Evolutionary conservation across 805 yeast genomes (phyloP), one percentile per base, ranked within the genome.

Genomic region (Ascoidea tarda): DNA sequence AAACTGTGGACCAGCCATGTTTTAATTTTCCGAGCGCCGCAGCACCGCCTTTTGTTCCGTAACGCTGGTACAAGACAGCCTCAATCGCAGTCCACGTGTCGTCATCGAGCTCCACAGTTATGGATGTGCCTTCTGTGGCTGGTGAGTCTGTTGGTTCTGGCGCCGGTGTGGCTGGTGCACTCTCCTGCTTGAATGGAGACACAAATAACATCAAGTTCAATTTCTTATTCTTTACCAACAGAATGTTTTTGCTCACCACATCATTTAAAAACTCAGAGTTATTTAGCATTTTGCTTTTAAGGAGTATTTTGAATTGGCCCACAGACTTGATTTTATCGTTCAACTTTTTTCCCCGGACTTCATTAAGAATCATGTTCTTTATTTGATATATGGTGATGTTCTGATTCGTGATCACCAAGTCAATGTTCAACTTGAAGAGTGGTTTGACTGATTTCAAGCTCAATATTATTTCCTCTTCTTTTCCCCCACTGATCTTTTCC

Each of bases 131-230:
- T n/a, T 47, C 6, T 14, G 10, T 21, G 50, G 33, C 6, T 33
- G 6, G 46, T 21, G 56, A 57, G 4, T 50, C 58, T 33, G 50
- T 52, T 16, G 48, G 49, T 6, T 63, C 52, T 51, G 65, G 65
- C 14, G 28, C 28, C 3, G 28, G 28, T 21, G 28, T 21, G 28
- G 28, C 28, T 21, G 28, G 28, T 21, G 28, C 3, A 21, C 28
- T 21, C 3, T 21, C 28, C 28, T 21, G 28, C 28, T 21, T 21
- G 28, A 21, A 21, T 21, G 28, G 28, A 3, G 28, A 21, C 28
- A 21, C 28, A 3, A 21, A 21, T 3, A 21, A 21, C 28, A 21
- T 38, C 14, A 38, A 38, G 8, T 38, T 38, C 4, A 38, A 21
- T 21, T 21, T 38, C 14, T 38, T 10, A 38, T 38, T 38, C 44